phyloP scores from a whole-genome alignment of 1,284 basidiomycete genomes.

The Veloboletus limbatus region DNA sequence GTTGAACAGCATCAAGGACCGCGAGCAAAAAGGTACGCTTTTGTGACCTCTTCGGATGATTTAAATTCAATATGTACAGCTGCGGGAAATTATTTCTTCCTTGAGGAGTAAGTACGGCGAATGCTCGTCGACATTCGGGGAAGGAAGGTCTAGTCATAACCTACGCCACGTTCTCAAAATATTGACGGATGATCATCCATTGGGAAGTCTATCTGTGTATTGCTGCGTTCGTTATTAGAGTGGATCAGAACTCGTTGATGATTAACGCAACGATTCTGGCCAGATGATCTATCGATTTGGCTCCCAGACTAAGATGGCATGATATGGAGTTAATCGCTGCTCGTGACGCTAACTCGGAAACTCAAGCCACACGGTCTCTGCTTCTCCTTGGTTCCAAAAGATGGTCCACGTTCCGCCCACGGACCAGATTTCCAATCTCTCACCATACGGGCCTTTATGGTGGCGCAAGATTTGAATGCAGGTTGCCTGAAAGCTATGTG shows the following conservation, averaged over 20 bases:
- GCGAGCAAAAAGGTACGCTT: slow-evolving; percentile 84
- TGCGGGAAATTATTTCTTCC: slow-evolving; percentile 86
- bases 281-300: background rate
- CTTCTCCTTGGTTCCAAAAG: background rate
- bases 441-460: background rate
- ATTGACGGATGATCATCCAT: slow-evolving; percentile 12
- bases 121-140: background rate
- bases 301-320: background rate
- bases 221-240: slow-evolving; percentile 12
- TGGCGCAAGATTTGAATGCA: background rate
- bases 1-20: slow-evolving; percentile 87
- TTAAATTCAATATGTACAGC: slow-evolving; percentile 39
- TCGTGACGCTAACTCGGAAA: background rate
- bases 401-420: background rate
- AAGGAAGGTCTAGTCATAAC: slow-evolving; percentile 17
- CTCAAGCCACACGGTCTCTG: background rate
- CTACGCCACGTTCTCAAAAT: slow-evolving; percentile 1
- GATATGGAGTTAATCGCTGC: background rate
- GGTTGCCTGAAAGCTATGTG: slow-evolving; percentile 1
- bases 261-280: slow-evolving; percentile 4
- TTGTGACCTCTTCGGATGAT: slow-evolving; percentile 8
- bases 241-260: slow-evolving; percentile 7
- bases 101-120: slow-evolving; percentile 62
- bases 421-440: background rate
- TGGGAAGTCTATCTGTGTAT: slow-evolving; percentile 10